Evolutionary conservation across 1,139 yeast genomes (phyloP), one percentile per base, ranked within the genome.

Genomic region (Taphrina betulina): DNA sequence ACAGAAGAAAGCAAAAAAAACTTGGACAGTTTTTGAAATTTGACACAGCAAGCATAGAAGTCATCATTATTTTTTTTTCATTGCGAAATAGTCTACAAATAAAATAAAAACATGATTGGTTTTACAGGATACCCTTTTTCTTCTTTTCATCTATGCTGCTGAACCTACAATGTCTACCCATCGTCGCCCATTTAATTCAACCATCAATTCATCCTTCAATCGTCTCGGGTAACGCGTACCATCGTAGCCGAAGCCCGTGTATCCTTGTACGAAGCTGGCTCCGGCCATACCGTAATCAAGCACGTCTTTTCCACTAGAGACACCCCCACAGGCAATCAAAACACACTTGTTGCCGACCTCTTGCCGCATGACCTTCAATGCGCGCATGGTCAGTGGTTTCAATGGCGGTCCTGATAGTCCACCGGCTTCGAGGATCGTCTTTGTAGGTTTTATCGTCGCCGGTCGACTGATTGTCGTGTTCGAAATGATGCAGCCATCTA

Each of bases 321-420:
- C 88, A 61, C 98, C 98, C 57, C 98, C 98, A 71, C 96, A 89
- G 23, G 97, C 98, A 62, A 90, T 79, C 50, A 90, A 76, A 0
- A 89, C 87, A 22, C 44, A 34, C 28, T 22, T 23, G 8, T 22
- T 16, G 24, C 46, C 54, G 61, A 89, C 71, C 54, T 78, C 74
- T 60, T 80, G 87, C 58, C 90, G 79, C 64, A 92, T 79, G 1
- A 79, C 71, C 61, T 75, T 77, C 64, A 90, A 75, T 0, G 95
- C 95, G 61, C 79, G 72, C 59, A 90, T 73, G 1, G 96, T 76
- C 59, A 80, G 75, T 42, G 90, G 92, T 70, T 90, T 90, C 60
- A 90, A 76, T n/a, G 97, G 97, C 58, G 79, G 78, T 22, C 98
- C 98, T 0, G 95, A 86, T 38, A 90, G 77, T 0, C 98, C 98